Percentiles rank a stretch among this genome's conserved stretches.
phyloP scores from a whole-genome alignment of 495 filamentous ascomycete genomes.

The Aspergillus sclerotioniger region DNA sequence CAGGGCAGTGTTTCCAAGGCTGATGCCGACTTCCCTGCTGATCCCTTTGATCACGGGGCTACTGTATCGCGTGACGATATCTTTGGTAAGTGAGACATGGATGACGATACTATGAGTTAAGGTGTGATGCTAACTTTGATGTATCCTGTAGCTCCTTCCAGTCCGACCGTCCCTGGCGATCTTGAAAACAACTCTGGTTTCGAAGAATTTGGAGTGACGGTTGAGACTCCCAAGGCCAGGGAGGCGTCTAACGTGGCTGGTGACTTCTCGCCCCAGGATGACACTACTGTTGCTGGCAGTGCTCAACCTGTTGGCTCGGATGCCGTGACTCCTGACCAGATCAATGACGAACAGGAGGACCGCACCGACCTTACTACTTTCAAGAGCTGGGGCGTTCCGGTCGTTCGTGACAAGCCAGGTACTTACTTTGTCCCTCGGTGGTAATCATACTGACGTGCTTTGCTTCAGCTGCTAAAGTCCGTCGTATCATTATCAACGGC shows the following conservation, averaged over 20 bases:
- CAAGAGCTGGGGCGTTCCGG: constrained; percentile 27
- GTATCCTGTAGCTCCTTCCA: neutral
- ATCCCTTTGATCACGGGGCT: neutral
- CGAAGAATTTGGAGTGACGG: neutral
- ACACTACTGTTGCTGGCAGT: neutral
- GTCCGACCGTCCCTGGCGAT: neutral
- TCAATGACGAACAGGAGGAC: constrained; percentile 13
- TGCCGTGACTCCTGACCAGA: neutral
- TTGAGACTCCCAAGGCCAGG: neutral
- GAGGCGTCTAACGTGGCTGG: neutral
- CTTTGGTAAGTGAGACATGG: neutral
- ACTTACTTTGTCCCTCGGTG: neutral
- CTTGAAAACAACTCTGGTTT: neutral
- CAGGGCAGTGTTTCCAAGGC: neutral
- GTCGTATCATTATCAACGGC: constrained; percentile 37
- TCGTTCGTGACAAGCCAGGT: constrained; percentile 28
- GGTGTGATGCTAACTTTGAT: neutral
- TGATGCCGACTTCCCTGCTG: neutral
- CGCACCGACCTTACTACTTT: constrained; percentile 27
- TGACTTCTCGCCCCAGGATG: neutral
- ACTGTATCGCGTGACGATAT: neutral
- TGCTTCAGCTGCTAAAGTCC: constrained; percentile 28
- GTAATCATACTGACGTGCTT: constrained; percentile 11
- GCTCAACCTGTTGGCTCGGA: neutral
- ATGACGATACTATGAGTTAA: too few species aligned